Evolutionary conservation across 331 rosid species (phyloP).

Genomic region (Spiraea crenata): DNA sequence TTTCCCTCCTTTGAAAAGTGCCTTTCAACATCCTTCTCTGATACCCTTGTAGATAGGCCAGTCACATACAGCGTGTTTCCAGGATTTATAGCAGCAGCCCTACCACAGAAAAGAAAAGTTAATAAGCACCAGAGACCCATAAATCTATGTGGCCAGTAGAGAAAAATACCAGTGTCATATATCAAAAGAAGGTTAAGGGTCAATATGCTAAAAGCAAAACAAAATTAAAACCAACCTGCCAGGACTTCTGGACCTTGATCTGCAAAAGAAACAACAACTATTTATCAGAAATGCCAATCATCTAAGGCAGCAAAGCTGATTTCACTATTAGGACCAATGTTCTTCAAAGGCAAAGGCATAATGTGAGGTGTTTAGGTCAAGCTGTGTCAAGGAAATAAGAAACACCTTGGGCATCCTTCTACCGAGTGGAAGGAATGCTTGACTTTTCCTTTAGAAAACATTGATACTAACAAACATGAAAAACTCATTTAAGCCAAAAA

Average conservation of each 20-base stretch:
- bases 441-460: neutral
- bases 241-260: slow-evolving; percentile 83
- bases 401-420: too few species aligned
- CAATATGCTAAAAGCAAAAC: neutral
- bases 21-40: slow-evolving; percentile 84
- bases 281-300: neutral
- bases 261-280: slow-evolving; percentile 34
- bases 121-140: slow-evolving; percentile 1
- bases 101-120: slow-evolving; percentile 26
- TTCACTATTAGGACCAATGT: neutral
- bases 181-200: neutral
- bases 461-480: neutral
- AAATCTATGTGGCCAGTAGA: too few species aligned
- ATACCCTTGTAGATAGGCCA: slow-evolving; percentile 86
- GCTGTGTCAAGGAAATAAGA: neutral
- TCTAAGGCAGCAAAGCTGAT: neutral
- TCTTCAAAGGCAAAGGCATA: neutral
- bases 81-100: slow-evolving; percentile 46
- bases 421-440: neutral
- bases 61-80: slow-evolving; percentile 94
- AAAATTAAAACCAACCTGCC: slow-evolving; percentile 56
- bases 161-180: neutral
- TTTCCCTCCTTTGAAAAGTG: slow-evolving; percentile 95
- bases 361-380: neutral
- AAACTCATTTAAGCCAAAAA: neutral